phyloP scores from a whole-genome alignment of 345 rosid species.

The Lenwebbia sp. region DNA sequence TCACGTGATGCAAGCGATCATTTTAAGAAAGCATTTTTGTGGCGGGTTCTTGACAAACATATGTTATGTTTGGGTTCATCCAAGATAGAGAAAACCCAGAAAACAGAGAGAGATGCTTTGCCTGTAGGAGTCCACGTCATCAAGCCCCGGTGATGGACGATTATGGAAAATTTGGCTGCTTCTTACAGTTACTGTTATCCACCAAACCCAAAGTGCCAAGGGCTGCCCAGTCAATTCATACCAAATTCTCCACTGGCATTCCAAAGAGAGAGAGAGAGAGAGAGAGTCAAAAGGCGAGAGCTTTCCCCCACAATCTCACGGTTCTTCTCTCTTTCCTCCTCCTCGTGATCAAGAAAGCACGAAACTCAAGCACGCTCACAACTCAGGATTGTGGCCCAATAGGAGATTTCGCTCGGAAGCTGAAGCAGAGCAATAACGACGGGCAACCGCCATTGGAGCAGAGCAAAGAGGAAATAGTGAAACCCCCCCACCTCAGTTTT shows the following conservation, averaged over 20 bases:
- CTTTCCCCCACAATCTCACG: not conserved
- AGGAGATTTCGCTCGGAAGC: not conserved
- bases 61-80: too few species aligned
- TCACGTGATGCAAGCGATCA: accelerated
- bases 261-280: not conserved
- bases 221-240: not conserved
- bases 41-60: too few species aligned
- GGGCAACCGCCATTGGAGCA: not conserved
- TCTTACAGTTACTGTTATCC: too few species aligned
- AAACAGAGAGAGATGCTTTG: too few species aligned
- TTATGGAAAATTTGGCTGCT: not conserved
- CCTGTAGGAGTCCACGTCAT: not conserved
- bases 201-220: not conserved
- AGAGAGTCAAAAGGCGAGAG: not conserved
- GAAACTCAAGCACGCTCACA: not conserved
- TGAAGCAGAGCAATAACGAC: not conserved
- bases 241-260: not conserved
- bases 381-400: not conserved
- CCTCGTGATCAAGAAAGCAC: not conserved
- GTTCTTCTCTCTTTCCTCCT: not conserved
- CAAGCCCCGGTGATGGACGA: not conserved
- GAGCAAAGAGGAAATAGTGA: not conserved
- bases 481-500: not conserved
- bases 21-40: too few species aligned
- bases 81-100: too few species aligned